Percentiles rank a stretch among this genome's conserved stretches.
phyloP scores from a whole-genome alignment of 1,284 basidiomycete genomes.

The Mycosarcoma maydis region DNA sequence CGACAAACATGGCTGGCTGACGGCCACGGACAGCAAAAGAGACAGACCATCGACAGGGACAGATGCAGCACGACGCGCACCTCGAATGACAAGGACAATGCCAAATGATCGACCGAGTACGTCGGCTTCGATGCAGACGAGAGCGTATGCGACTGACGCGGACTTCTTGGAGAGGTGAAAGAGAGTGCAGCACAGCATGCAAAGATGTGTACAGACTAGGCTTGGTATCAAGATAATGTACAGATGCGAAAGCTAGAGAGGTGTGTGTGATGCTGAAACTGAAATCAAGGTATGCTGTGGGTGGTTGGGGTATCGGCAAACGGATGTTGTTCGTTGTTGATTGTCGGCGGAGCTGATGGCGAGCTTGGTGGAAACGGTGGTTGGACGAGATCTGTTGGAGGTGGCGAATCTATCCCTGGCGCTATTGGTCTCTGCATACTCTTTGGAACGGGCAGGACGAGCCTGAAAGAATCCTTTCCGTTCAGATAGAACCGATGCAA shows the following conservation, averaged over 20 bases:
- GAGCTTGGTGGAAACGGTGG: conserved; percentile 9
- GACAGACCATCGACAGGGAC: neutral
- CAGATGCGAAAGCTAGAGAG: neutral
- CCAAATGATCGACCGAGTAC: neutral
- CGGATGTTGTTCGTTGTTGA: neutral
- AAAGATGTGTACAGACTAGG: too few relatives aligned
- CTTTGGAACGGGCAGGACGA: conserved; percentile 51
- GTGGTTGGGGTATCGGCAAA: neutral
- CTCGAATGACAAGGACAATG: neutral
- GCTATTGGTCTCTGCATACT: conserved; percentile 9
- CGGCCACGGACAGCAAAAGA: neutral
- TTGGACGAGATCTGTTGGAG: conserved; percentile 26
- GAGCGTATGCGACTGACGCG: neutral
- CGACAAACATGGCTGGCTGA: neutral
- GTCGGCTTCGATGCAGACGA: neutral
- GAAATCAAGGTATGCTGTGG: conserved; percentile 4
- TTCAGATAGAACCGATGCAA: conserved; percentile 96
- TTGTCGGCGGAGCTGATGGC: neutral
- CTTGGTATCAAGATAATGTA: too few relatives aligned
- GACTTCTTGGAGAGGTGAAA: neutral
- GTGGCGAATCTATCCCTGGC: conserved; percentile 5
- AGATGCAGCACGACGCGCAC: neutral
- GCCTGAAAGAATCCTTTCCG: conserved; percentile 68
- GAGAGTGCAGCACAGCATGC: too few relatives aligned
- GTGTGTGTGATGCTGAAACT: neutral